Conservation (phyloP, 441 rosid genomes). For the Croton laevigatus region DNA sequence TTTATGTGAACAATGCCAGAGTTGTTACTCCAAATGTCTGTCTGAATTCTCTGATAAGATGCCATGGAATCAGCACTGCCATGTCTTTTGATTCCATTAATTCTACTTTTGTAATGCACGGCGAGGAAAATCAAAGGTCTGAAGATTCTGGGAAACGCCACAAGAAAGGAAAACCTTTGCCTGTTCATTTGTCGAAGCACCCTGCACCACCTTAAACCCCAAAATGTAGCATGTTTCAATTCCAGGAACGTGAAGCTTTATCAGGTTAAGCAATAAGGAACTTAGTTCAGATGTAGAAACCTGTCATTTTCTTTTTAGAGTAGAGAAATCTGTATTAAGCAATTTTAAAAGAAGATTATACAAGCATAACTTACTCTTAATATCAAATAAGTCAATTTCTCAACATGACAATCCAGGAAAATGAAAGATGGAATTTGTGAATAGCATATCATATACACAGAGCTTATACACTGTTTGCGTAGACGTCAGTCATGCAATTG, state of each 20-base stretch:
- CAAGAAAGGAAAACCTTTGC: slow-evolving; percentile 5
- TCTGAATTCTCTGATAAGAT: slow-evolving; percentile 27
- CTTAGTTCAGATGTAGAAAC: not conserved
- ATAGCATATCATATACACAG: not conserved
- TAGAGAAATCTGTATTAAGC: not conserved
- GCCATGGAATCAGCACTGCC: slow-evolving; percentile 40
- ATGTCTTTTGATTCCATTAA: slow-evolving; percentile 10
- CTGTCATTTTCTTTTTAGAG: not conserved
- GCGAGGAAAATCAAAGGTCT: not conserved
- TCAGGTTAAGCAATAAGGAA: not conserved
- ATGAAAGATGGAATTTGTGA: not conserved
- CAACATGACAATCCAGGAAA: not conserved
- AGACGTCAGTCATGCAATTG: not conserved
- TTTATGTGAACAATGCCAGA: slow-evolving; percentile 35
- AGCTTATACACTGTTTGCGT: not conserved
- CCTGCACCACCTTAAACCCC: slow-evolving; percentile 8
- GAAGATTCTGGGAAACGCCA: not conserved
- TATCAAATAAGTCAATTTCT: not conserved
- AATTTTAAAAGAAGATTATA: not conserved
- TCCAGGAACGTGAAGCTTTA: not conserved
- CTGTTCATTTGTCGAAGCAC: not conserved
- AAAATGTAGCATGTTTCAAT: slow-evolving; percentile 1
- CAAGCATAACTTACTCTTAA: not conserved
- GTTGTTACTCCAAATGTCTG: slow-evolving; percentile 36
- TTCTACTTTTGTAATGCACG: not conserved